These are phyloP conservation scores for Cystofilobasidium capitatum DNA, from an alignment of 768 basidiomycete genomes.

Conservation along the genomic window DNA sequence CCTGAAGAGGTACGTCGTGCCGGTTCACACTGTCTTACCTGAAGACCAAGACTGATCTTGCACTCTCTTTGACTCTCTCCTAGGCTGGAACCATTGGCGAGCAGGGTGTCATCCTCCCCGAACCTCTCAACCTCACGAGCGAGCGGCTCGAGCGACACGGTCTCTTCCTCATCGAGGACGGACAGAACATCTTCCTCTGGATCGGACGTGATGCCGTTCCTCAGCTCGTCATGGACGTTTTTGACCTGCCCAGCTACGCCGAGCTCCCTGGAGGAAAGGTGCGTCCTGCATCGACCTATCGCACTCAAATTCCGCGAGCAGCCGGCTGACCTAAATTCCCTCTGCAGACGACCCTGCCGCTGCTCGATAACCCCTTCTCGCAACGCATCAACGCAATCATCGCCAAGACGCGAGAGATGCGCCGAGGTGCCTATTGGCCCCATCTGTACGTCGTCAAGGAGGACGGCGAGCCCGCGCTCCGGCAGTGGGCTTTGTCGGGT, in stretches of 20 bases:
- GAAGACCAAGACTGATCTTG: background rate
- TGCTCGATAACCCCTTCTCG: constrained; percentile 88
- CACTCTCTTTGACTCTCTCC: background rate
- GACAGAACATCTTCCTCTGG: constrained; percentile 96
- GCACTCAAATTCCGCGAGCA: background rate
- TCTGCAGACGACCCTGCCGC: constrained; percentile 68
- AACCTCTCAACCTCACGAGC: constrained; percentile 80
- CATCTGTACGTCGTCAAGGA: constrained; percentile 68
- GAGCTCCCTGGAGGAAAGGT: constrained; percentile 90
- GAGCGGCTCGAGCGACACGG: constrained; percentile 92
- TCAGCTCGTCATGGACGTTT: constrained; percentile 85
- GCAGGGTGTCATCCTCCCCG: constrained; percentile 75
- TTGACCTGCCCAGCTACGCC: constrained; percentile 78
- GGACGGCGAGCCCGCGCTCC: constrained; percentile 87
- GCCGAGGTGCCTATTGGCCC: constrained; percentile 72
- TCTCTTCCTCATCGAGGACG: constrained; percentile 91
- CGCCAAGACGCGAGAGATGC: constrained; percentile 88
- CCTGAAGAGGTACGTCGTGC: constrained; percentile 58
- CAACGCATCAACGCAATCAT: constrained; percentile 88
- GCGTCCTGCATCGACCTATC: constrained; percentile 29
- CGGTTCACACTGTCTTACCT: background rate
- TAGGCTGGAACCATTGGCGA: constrained; percentile 88
- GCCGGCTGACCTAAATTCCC: background rate
- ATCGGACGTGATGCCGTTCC: constrained; percentile 98
- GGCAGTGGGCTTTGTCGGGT: constrained; percentile 88